Evolutionary conservation across 2,329 filamentous ascomycete species (phyloP).

Genomic region (Magnaporthiopsis poae): DNA sequence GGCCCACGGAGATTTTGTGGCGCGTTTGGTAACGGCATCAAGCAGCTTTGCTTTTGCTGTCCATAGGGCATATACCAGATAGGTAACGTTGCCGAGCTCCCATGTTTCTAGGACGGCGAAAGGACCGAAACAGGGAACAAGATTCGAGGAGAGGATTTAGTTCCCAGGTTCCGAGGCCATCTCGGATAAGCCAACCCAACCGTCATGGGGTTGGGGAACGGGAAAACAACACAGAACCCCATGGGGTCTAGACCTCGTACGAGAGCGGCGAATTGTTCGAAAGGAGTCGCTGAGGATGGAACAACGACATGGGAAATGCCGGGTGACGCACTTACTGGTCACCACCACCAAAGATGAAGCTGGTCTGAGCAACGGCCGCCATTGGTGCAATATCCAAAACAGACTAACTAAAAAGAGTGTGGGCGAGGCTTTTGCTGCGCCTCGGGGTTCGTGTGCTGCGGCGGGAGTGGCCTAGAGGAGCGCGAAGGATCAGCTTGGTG

Average conservation of each 20-base stretch:
- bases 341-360: constrained; percentile 7
- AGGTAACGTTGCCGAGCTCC: background rate
- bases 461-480: background rate
- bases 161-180: too few species aligned
- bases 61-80: background rate
- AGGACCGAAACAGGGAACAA: background rate
- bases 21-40: too few species aligned
- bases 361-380: background rate
- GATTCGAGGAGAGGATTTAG: background rate
- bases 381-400: background rate
- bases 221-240: background rate
- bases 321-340: constrained; percentile 4
- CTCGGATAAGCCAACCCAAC: background rate
- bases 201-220: background rate
- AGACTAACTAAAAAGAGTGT: too few species aligned
- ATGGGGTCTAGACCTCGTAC: background rate
- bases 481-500: background rate
- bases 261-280: background rate
- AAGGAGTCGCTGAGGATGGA: background rate
- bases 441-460: background rate
- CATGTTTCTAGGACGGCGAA: background rate
- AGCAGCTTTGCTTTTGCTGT: background rate
- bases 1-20: too few species aligned
- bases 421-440: background rate
- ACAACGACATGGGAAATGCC: background rate